Evolutionary conservation across 108 stramenopile species (phyloP).

Genomic region (Schizochytrium sp.): DNA sequence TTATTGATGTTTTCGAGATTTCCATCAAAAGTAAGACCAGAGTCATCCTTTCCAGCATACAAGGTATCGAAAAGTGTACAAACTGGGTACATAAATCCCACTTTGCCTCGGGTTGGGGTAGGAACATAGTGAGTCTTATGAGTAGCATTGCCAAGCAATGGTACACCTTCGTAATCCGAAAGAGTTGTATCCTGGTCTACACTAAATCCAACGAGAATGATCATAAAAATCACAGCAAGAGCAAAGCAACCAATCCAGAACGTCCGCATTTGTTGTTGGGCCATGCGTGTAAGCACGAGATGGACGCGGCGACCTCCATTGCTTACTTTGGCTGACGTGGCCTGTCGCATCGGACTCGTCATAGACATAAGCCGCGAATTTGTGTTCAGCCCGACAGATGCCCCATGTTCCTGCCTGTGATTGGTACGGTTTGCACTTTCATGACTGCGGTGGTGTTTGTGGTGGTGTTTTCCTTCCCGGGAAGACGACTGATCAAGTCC

Average conservation of each 20-base stretch:
- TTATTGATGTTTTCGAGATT: neutral
- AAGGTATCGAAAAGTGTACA: conserved; percentile 17
- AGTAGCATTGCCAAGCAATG: conserved; percentile 11
- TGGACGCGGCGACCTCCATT: conserved; percentile 10
- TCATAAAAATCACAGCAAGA: neutral
- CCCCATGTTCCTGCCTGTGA: neutral
- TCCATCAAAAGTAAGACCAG: neutral
- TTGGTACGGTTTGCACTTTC: no score
- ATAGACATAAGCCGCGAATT: neutral
- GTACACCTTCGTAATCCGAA: neutral
- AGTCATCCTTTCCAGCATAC: conserved; percentile 27
- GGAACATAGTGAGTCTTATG: conserved; percentile 10
- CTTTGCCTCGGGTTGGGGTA: no score
- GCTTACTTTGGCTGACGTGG: neutral
- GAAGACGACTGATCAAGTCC: no score
- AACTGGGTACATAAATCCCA: conserved; percentile 49
- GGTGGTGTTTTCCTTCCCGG: no score
- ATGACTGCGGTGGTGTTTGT: no score
- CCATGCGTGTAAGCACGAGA: conserved; percentile 46
- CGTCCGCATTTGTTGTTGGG: neutral
- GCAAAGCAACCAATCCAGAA: conserved; percentile 17
- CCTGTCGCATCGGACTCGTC: neutral
- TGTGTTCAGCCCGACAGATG: conserved; percentile 1
- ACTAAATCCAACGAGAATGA: neutral
- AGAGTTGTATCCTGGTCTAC: conserved; percentile 38